Evolutionary conservation across 768 basidiomycete species (phyloP).

Genomic region (Pleurotus tuoliensis): DNA sequence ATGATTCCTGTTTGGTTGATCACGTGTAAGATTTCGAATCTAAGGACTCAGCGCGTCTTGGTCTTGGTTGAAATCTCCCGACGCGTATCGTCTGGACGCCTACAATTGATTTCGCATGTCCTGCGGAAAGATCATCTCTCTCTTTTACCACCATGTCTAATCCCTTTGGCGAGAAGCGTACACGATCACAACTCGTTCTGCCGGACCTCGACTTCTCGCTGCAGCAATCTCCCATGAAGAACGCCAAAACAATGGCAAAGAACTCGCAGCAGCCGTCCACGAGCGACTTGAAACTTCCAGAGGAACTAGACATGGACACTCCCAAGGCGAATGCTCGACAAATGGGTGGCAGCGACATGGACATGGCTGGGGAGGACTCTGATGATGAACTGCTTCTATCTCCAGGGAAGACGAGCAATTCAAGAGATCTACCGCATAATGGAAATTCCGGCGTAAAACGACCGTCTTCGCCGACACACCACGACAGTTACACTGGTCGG

Average conservation of each 20-base stretch:
- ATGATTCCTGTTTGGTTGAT: neutral
- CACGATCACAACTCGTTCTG: constrained; percentile 49
- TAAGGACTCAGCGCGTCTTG: neutral
- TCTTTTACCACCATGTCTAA: constrained; percentile 24
- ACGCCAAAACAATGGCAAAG: constrained; percentile 35
- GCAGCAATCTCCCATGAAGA: constrained; percentile 48
- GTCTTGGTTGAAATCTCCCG: neutral
- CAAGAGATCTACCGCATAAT: constrained; percentile 25
- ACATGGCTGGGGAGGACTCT: constrained; percentile 22
- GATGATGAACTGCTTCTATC: constrained; percentile 49
- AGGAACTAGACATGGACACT: neutral
- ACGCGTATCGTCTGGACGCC: neutral
- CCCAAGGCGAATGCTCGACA: neutral
- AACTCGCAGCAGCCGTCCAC: constrained; percentile 19
- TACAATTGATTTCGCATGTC: neutral
- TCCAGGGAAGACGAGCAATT: constrained; percentile 28
- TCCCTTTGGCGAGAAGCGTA: constrained; percentile 19
- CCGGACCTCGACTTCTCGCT: constrained; percentile 43
- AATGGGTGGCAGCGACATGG: constrained; percentile 1
- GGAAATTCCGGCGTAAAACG: constrained; percentile 33
- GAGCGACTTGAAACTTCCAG: constrained; percentile 7
- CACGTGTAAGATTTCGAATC: neutral
- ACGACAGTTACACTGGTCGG: constrained; percentile 9
- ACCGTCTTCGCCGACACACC: constrained; percentile 13
- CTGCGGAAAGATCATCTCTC: constrained; percentile 18